These are phyloP conservation scores for Balansia obtecta DNA, from an alignment of 2,329 filamentous ascomycete species.

Conservation along the genomic window DNA sequence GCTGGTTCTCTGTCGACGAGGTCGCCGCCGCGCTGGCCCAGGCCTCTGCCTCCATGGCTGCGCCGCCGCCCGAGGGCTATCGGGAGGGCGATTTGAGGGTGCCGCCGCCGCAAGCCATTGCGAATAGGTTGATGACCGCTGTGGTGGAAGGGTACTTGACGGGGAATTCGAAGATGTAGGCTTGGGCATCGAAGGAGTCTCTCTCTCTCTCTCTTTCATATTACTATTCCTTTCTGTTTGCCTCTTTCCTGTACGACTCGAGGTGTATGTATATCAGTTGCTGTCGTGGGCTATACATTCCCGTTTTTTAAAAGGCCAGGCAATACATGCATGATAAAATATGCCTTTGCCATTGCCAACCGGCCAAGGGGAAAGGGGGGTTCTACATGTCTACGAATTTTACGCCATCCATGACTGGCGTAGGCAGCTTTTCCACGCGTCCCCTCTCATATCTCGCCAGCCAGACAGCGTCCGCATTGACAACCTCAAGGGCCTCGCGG, in stretches of 20 bases:
- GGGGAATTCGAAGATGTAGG: conserved; percentile 38
- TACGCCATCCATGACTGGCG: conserved; percentile 30
- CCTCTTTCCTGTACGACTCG: not conserved
- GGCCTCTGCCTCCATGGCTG: conserved; percentile 54
- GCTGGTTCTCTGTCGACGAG: conserved; percentile 78
- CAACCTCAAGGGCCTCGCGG: conserved; percentile 42
- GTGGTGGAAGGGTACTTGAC: conserved; percentile 65
- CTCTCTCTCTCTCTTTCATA: too few species aligned
- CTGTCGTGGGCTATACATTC: too few species aligned
- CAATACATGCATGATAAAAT: too few species aligned
- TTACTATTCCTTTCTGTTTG: not conserved
- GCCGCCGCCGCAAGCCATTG: conserved; percentile 81
- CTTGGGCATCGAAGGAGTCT: not conserved
- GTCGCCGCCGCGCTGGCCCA: conserved; percentile 59
- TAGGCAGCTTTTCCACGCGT: conserved; percentile 21
- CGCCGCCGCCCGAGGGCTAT: conserved; percentile 51
- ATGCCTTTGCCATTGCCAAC: too few species aligned
- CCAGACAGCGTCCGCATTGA: conserved; percentile 72
- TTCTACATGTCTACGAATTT: conserved; percentile 23
- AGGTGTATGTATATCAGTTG: too few species aligned
- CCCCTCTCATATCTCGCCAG: conserved; percentile 41
- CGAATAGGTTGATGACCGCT: conserved; percentile 72
- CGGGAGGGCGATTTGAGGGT: conserved; percentile 67
- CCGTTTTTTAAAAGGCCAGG: too few species aligned
- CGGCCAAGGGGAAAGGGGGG: too few species aligned